Evolutionary conservation across 768 basidiomycete species (phyloP), one percentile per base, ranked within the genome.

Genomic region (Trametes punicea): DNA sequence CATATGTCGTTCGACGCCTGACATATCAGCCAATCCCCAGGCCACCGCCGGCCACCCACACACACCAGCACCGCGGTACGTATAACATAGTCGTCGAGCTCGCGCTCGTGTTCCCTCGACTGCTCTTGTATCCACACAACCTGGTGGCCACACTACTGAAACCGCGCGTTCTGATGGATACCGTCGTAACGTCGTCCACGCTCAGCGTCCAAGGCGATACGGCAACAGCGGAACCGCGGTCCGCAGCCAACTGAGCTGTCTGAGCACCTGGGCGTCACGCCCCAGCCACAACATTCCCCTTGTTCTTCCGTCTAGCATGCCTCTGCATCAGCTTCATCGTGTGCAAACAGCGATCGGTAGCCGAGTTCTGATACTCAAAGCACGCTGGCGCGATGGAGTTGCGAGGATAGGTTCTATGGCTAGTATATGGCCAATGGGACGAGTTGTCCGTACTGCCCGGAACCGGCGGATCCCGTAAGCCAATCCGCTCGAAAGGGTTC

Each of bases 91-190:
- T 29, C 54, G 27, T 47, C 34, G 36, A 15, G 26, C 55, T 16
- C 39, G 25, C 20, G 23, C 55, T 29, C 48, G 20, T 29, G 25
- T 46, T 40, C 52, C 52, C 34, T 29, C 49, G 16, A 34, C 49
- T 46, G 31, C 46, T 36, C 25, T 21, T 18, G 55, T 56, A 41
- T 34, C 46, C 46, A 48, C 40, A 41, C 45, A 40, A 27, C 46
- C 38, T 40, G 31, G 38, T 45, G 30, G 42, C 42, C 49, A 36
- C 27, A 15, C 42, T 26, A 51, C 55, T 38, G 18, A 46, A 34
- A 46, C 52, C 44, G 52, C 48, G 26, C 49, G 48, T 57, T 57
- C 56, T 57, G 56, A 57, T 57, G 44, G 49, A 46, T 51, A 45
- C 56, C 56, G 45, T 46, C 27, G 44, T 57, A 51, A 46, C 49